Percentiles rank a stretch among this genome's conserved stretches.
phyloP scores from a whole-genome alignment of 768 basidiomycete genomes.

The Lentinula detonsa region DNA sequence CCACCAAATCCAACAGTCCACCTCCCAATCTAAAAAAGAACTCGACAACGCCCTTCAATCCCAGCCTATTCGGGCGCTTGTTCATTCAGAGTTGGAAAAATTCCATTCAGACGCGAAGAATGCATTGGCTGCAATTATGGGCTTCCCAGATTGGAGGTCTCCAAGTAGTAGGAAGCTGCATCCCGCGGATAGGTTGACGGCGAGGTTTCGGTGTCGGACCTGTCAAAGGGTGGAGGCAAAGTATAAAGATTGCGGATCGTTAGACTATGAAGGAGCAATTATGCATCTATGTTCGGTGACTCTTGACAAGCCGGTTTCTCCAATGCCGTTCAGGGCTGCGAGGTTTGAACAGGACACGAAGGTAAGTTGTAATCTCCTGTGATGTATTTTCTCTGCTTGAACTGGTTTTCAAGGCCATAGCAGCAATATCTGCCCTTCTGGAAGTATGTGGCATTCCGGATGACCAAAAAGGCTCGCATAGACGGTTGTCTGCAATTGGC shows the following conservation, averaged over 20 bases:
- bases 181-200: slow-evolving; percentile 53
- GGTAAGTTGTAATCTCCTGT: slow-evolving; percentile 25
- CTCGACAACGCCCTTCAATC: slow-evolving; percentile 13
- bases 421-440: slow-evolving; percentile 33
- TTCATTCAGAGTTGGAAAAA: slow-evolving; percentile 19
- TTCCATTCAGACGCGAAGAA: slow-evolving; percentile 40
- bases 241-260: slow-evolving; percentile 34
- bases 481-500: slow-evolving; percentile 17
- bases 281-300: slow-evolving; percentile 45
- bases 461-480: slow-evolving; percentile 10
- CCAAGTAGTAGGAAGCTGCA: slow-evolving; percentile 39
- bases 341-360: slow-evolving; percentile 56
- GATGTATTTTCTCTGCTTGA: background rate
- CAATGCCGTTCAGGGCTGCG: slow-evolving; percentile 37
- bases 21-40: slow-evolving; percentile 3
- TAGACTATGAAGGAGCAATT: slow-evolving; percentile 57
- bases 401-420: slow-evolving; percentile 35
- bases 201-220: slow-evolving; percentile 49
- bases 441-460: slow-evolving; percentile 13
- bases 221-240: slow-evolving; percentile 34
- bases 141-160: slow-evolving; percentile 45
- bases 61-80: slow-evolving; percentile 25
- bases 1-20: slow-evolving; percentile 23
- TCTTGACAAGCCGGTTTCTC: slow-evolving; percentile 18
- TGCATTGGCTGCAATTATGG: slow-evolving; percentile 40